Conservation (phyloP, 441 rosid genomes). For the Omphalea diandra region DNA sequence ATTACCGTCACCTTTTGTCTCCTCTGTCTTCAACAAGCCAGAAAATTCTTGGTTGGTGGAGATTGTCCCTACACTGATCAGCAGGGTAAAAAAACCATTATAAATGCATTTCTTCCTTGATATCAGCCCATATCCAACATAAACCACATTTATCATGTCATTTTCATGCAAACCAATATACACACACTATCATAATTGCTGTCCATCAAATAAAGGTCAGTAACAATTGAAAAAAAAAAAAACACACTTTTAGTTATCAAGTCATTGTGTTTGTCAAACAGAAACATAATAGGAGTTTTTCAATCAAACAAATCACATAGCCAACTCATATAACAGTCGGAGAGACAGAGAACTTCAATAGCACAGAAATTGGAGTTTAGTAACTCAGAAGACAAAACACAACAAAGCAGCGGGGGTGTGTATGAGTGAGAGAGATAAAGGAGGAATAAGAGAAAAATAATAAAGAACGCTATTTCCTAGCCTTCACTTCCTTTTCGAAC, state of each 20-base stretch:
- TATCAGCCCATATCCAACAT: neutral
- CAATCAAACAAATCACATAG: neutral
- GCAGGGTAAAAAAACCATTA: slow-evolving; percentile 10
- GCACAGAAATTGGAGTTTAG: neutral
- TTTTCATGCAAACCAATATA: neutral
- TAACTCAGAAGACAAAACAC: neutral
- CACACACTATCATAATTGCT: no score
- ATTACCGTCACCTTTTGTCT: slow-evolving; percentile 33
- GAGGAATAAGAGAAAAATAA: neutral
- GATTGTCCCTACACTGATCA: slow-evolving; percentile 41
- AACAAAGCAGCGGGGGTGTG: neutral
- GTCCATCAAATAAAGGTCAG: slow-evolving; percentile 16
- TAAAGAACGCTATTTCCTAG: neutral
- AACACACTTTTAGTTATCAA: neutral
- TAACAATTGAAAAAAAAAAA: neutral
- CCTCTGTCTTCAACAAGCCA: slow-evolving; percentile 28
- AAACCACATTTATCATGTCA: neutral
- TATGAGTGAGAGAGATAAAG: neutral
- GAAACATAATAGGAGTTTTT: neutral
- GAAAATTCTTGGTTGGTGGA: slow-evolving; percentile 42
- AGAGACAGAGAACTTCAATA: neutral
- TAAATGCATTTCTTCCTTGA: neutral
- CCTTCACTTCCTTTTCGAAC: neutral
- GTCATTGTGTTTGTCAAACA: neutral
- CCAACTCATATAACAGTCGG: neutral